Base-by-base conservation (phyloP, 257 asterid species). In the Solanum paucissectum region DNA sequence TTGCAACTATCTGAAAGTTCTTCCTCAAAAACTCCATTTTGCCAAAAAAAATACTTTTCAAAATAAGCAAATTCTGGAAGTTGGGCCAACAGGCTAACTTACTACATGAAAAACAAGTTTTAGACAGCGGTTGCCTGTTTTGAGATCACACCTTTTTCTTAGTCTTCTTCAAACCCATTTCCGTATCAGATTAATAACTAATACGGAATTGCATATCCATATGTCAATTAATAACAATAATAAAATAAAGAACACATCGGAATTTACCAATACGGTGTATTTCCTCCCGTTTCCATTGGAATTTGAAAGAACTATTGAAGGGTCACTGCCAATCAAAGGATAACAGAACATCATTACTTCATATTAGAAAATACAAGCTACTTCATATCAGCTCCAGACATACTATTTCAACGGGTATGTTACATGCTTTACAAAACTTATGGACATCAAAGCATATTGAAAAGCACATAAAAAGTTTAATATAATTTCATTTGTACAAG, bases 191-290 rank as follows among this genome's bases (percentile, higher is more conserved):
- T 40, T 3, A 77, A 77, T n/a, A n/a, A 40, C 84, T n/a, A 76
- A 76, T 38, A 40, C 60, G 0, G 4, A 77, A 40, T 14, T 77
- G 37, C 62, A 40, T 77, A 77, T 77, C 37, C 64, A n/a, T 44
- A 79, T 44, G 38, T 44, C 64, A 44, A 44, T 25, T 42, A 79
- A 44, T 2, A 44, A 79, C 5, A 44, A 44, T 29, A 49, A 82
- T 49, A 49, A 3, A 66, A 69, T 85, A 86, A 82, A 82, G 20
- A 82, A 49, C 20, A 49, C 42, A 49, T 49, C 4, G 88, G 88
- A 58, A 66, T 87, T 69, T 95, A 97, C 99, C 98, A 92, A 90
- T 85, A 90, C 91, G 5, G 94, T 95, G 94, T 91, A 92, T 85
- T 94, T 93, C 94, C 90, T 93, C 93, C 92, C 93, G 32, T 90